Evolutionary conservation across 1,284 basidiomycete species (phyloP).

Genomic region (Moesziomyces sp.): DNA sequence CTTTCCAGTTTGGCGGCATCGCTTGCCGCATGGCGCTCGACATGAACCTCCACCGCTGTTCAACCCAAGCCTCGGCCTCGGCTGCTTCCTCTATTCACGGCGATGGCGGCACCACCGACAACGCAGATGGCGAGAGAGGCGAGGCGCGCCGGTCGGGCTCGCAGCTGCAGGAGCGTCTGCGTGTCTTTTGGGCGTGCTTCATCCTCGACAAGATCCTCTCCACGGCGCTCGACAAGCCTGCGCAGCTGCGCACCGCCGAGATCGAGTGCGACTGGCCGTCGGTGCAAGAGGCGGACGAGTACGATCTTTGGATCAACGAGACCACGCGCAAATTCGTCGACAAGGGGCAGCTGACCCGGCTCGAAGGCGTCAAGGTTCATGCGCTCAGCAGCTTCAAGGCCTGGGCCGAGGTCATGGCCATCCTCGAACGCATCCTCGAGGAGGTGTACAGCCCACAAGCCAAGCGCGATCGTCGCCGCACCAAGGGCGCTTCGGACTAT

Average conservation of each 20-base stretch:
- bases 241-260: slow-evolving; percentile 42
- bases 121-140: not conserved
- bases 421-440: slow-evolving; percentile 49
- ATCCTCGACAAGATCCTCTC: slow-evolving; percentile 56
- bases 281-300: slow-evolving; percentile 49
- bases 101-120: not conserved
- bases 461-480: slow-evolving; percentile 34
- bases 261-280: slow-evolving; percentile 40
- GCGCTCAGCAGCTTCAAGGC: slow-evolving; percentile 49
- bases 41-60: slow-evolving; percentile 45
- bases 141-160: slow-evolving; percentile 7
- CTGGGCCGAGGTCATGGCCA: slow-evolving; percentile 49
- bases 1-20: slow-evolving; percentile 50
- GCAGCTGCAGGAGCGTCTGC: slow-evolving; percentile 31
- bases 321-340: slow-evolving; percentile 43
- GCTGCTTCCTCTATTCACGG: not conserved
- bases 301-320: slow-evolving; percentile 48
- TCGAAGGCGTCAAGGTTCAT: slow-evolving; percentile 48
- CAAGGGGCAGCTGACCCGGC: slow-evolving; percentile 11
- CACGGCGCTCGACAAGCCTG: slow-evolving; percentile 49
- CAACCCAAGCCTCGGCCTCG: slow-evolving; percentile 3
- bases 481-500: slow-evolving; percentile 30
- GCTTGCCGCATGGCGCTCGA: slow-evolving; percentile 51
- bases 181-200: slow-evolving; percentile 51
- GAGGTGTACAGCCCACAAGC: slow-evolving; percentile 50